A percentile compares a stretch with the other conserved stretches of the same genome.
These are phyloP conservation scores for Tolypocladium paradoxum DNA, from an alignment of 2,329 filamentous ascomycete species.

Conservation along the genomic window DNA sequence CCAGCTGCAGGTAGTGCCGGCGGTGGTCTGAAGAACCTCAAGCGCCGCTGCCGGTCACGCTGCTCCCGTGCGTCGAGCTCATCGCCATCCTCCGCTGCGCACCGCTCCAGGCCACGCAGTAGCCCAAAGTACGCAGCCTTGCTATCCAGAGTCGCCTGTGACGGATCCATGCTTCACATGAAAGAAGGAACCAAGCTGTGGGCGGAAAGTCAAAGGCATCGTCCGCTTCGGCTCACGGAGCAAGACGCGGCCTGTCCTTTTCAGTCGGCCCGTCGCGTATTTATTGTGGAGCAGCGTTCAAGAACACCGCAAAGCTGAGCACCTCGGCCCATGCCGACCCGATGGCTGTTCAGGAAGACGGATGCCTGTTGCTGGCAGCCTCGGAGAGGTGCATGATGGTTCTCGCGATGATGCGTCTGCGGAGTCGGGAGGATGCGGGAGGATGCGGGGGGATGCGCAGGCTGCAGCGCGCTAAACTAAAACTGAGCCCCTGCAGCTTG, in stretches of 20 bases:
- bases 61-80: slow-evolving; percentile 19
- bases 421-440: too few species aligned
- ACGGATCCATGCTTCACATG: neutral
- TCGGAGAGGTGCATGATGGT: neutral
- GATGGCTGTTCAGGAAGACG: neutral
- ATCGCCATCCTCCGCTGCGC: slow-evolving; percentile 16
- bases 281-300: neutral
- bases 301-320: neutral
- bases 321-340: neutral
- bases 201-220: neutral
- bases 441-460: neutral
- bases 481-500: too few species aligned
- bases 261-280: neutral
- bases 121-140: slow-evolving; percentile 36
- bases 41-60: slow-evolving; percentile 18
- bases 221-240: neutral
- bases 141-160: slow-evolving; percentile 18
- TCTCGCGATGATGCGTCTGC: too few species aligned
- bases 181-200: neutral
- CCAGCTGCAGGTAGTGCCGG: neutral
- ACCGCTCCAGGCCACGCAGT: slow-evolving; percentile 18
- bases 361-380: neutral
- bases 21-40: slow-evolving; percentile 16
- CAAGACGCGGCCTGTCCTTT: neutral
- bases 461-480: neutral